Conservation (phyloP, 768 basidiomycete species). For the Lactarius hatsudake region DNA sequence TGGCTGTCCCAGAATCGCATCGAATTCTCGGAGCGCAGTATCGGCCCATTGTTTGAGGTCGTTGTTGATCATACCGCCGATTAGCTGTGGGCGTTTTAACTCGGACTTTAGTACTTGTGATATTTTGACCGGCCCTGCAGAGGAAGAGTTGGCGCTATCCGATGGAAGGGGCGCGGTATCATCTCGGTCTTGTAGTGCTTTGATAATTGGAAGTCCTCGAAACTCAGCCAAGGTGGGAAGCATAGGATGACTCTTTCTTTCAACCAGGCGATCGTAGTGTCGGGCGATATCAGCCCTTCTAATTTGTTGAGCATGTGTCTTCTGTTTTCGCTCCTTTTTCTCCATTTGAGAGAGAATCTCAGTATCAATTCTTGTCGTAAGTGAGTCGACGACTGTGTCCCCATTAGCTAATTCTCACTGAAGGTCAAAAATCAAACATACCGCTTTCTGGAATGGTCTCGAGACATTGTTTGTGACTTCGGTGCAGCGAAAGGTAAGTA, state of each 20-base stretch:
- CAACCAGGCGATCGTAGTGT: conserved; percentile 47
- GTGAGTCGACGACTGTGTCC: conserved; percentile 35
- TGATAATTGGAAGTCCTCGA: conserved; percentile 47
- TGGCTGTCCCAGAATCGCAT: conserved; percentile 46
- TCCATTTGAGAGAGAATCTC: conserved; percentile 34
- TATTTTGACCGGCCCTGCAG: not conserved
- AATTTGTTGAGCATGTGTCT: conserved; percentile 31
- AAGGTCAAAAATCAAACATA: conserved; percentile 3
- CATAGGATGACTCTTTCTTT: conserved; percentile 31
- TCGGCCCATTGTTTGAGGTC: conserved; percentile 52
- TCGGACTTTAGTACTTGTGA: conserved; percentile 12
- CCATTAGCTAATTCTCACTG: conserved; percentile 1
- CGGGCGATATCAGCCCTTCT: conserved; percentile 39
- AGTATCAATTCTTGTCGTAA: conserved; percentile 30
- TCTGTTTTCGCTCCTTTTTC: conserved; percentile 31
- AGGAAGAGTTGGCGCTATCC: not conserved
- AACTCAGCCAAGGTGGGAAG: conserved; percentile 51
- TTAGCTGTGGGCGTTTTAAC: conserved; percentile 33
- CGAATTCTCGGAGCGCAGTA: conserved; percentile 44
- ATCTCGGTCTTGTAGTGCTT: conserved; percentile 34
- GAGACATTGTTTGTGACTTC: conserved; percentile 4
- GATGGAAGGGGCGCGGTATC: conserved; percentile 3
- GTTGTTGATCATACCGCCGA: conserved; percentile 39
- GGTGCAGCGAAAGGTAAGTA: conserved; percentile 14
- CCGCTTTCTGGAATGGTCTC: conserved; percentile 11